Base-by-base conservation (phyloP, 768 basidiomycete species). In the Russula emetica region DNA sequence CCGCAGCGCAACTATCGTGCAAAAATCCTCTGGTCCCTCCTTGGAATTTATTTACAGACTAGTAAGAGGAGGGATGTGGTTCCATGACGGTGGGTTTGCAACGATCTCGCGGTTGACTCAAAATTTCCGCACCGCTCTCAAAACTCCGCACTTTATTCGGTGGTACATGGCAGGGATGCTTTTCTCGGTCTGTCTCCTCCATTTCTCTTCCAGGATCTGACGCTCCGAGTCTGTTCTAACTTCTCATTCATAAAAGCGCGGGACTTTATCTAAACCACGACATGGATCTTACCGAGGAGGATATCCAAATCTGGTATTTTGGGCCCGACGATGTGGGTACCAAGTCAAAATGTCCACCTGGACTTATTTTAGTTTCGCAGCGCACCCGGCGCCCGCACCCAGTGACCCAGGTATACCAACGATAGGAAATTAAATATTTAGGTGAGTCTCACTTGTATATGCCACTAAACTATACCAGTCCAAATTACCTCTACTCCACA, bases 261-360 rank as follows among this genome's bases (percentile, higher is more conserved):
- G 16, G 38, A 47, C 45, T 22, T 32, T 45, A 58, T 58, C 44
- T 45, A 42, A 24, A 42, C 58, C 26, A 20, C 44, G 22, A 18
- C 32, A 22, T 22, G 26, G 63, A 61, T 65, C 60, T 65, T 57
- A 60, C 54, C 55, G 63, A 60, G 63, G 58, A 60, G 58, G 34
- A n/a, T 55, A 24, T 52, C 64, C 55, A 26, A 56, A 65, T 61
- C 38, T 32, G 54, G 64, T 52, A 64, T 24, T 26, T 61, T 61
- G 47, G 59, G 26, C 49, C 55, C 59, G 60, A 57, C 30, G 32
- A 57, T 9, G 28, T 45, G 60, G 54, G 24, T 16, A 22, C 20
- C 53, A 49, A 55, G 26, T 55, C 45, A 60, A 40, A 49, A 8
- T 45, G 13, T 58, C 26, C 38, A 38, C 3, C 4, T 10, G 20